Percentiles rank a stretch among this genome's conserved stretches.
Conservation (phyloP, 2,329 filamentous ascomycete species). For the Cladophialophora exuberans region DNA sequence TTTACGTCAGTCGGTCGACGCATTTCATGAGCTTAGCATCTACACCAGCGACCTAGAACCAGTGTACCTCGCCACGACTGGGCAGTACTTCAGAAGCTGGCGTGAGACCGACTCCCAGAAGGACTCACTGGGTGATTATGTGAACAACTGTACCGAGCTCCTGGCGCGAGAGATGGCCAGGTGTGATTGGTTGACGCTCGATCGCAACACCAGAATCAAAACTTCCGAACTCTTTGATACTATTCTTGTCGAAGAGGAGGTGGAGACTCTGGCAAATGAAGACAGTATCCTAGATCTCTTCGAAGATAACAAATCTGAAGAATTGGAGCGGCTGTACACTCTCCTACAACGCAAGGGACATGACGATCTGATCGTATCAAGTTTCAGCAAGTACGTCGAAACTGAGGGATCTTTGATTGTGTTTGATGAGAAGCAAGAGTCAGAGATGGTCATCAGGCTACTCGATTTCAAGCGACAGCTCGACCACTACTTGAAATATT, state of each 20-base stretch:
- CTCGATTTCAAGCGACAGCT: constrained; percentile 79
- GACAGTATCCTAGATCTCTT: constrained; percentile 74
- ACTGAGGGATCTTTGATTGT: constrained; percentile 76
- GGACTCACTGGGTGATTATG: constrained; percentile 72
- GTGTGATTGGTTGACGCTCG: constrained; percentile 80
- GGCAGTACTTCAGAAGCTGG: constrained; percentile 70
- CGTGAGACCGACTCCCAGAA: constrained; percentile 66
- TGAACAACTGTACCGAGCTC: constrained; percentile 68
- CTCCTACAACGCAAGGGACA: constrained; percentile 74
- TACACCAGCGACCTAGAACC: constrained; percentile 83
- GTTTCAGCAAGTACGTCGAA: constrained; percentile 81
- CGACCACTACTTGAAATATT: constrained; percentile 74
- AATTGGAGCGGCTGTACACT: constrained; percentile 76
- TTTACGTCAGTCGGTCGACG: constrained; percentile 75
- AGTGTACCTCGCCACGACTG: constrained; percentile 68
- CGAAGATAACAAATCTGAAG: constrained; percentile 67
- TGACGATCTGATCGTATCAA: constrained; percentile 68
- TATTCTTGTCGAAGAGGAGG: constrained; percentile 70
- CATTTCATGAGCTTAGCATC: constrained; percentile 82
- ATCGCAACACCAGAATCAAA: constrained; percentile 78
- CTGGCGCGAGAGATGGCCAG: constrained; percentile 73
- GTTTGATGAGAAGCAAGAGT: constrained; percentile 72
- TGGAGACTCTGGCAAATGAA: constrained; percentile 66
- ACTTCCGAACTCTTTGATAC: constrained; percentile 74
- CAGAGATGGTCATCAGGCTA: constrained; percentile 84